phyloP scores from a whole-genome alignment of 2,329 filamentous ascomycete species.

The Nigrospora osmanthi region DNA sequence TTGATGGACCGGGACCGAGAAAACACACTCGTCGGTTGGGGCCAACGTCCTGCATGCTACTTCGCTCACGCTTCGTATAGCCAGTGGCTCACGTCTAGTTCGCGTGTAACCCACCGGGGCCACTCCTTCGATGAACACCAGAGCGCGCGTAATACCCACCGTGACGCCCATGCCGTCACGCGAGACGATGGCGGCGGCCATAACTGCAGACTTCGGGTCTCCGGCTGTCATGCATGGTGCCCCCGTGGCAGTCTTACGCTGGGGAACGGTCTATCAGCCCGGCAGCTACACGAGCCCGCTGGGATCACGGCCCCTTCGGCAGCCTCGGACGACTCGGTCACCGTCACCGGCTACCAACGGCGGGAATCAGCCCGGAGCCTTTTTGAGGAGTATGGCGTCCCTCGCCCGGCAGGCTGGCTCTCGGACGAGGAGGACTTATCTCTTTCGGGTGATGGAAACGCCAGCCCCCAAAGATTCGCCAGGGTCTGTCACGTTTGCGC shows the following conservation, averaged over 20 bases:
- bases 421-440: conserved; percentile 28
- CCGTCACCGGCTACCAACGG: conserved; percentile 24
- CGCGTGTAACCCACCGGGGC: conserved; percentile 12
- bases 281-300: conserved; percentile 5
- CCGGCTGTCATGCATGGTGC: neutral
- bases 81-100: conserved; percentile 11
- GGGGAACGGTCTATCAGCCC: conserved; percentile 6
- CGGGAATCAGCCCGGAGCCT: conserved; percentile 36
- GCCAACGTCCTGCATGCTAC: conserved; percentile 16
- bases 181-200: neutral
- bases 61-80: conserved; percentile 7
- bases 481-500: conserved; percentile 44
- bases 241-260: neutral
- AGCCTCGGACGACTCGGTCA: conserved; percentile 10
- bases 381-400: conserved; percentile 37
- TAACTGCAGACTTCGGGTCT: neutral
- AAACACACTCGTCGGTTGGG: conserved; percentile 20
- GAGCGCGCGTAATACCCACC: conserved; percentile 13
- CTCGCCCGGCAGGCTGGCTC: conserved; percentile 36
- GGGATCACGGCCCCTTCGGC: conserved; percentile 2
- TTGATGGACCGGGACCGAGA: conserved; percentile 14
- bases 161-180: conserved; percentile 13
- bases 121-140: conserved; percentile 18
- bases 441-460: conserved; percentile 23
- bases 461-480: conserved; percentile 15